Percentiles rank a stretch among this genome's conserved stretches.
Evolutionary conservation across 768 basidiomycete genomes (phyloP).

Genomic region (Suillus bovinus): DNA sequence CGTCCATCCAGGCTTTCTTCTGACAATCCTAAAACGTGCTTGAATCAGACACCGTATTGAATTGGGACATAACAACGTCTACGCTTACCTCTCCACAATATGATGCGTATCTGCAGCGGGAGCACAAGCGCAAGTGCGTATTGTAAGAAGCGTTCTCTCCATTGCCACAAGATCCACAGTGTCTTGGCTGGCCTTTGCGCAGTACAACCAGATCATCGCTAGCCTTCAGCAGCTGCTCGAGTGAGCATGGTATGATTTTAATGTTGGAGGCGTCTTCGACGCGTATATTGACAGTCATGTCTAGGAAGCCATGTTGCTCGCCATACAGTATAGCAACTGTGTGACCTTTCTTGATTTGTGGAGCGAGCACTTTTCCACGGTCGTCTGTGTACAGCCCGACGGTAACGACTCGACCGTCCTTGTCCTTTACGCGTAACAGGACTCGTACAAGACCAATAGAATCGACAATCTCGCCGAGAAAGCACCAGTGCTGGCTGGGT

Average conservation of each 20-base stretch:
- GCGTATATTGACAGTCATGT: constrained; percentile 6
- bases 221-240: background rate
- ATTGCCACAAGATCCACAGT: background rate
- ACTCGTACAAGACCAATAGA: constrained; percentile 21
- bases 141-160: background rate
- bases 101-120: background rate
- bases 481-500: constrained; percentile 33
- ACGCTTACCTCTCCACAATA: constrained; percentile 4
- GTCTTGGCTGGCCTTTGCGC: background rate
- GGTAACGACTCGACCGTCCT: constrained; percentile 19
- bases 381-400: constrained; percentile 27
- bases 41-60: background rate
- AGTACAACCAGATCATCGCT: background rate
- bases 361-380: background rate
- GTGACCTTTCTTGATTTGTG: background rate
- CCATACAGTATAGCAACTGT: constrained; percentile 15
- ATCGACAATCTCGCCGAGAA: constrained; percentile 31
- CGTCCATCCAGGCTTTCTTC: background rate
- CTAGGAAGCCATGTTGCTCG: constrained; percentile 9
- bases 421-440: constrained; percentile 29
- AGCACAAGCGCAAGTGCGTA: background rate
- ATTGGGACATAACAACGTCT: too few relatives aligned
- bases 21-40: background rate
- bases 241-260: background rate
- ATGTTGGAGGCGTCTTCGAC: constrained; percentile 9